These are phyloP conservation scores for Botryosphaeria dothidea DNA, from an alignment of 2,329 filamentous ascomycete species.

Conservation along the genomic window DNA sequence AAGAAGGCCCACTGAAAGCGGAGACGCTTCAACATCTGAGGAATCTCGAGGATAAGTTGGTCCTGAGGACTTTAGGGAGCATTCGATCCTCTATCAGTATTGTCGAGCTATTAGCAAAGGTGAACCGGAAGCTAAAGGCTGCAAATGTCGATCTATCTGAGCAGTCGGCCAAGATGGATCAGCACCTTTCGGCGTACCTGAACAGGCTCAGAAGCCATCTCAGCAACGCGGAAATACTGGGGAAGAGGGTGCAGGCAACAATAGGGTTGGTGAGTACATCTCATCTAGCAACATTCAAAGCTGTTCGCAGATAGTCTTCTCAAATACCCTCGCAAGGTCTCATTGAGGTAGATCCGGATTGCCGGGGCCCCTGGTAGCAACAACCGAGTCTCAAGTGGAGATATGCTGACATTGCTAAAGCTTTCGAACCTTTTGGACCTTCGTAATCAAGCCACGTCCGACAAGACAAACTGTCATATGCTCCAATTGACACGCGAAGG, in stretches of 20 bases:
- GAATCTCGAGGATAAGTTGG: not conserved
- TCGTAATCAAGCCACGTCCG: conserved; percentile 20
- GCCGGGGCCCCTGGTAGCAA: no score
- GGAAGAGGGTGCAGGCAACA: conserved; percentile 19
- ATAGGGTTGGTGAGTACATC: conserved; percentile 19
- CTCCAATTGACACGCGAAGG: conserved; percentile 20
- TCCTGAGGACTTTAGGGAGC: not conserved
- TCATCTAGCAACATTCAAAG: no score
- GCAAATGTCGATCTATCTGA: not conserved
- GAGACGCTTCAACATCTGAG: not conserved
- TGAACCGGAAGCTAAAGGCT: not conserved
- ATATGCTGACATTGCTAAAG: not conserved
- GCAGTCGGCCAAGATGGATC: not conserved
- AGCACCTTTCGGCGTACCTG: not conserved
- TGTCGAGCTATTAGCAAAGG: not conserved
- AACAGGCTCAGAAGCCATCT: conserved; percentile 15
- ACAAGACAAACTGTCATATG: conserved; percentile 22
- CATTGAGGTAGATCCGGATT: no score
- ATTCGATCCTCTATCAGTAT: not conserved
- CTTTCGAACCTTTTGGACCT: conserved; percentile 20
- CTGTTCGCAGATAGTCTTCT: no score
- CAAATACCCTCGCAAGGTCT: no score
- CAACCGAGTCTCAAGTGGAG: no score
- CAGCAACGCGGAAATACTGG: conserved; percentile 15
- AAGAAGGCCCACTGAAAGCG: not conserved